Base-by-base conservation (phyloP, 768 basidiomycete species). In the Gloeophyllum trabeum region DNA sequence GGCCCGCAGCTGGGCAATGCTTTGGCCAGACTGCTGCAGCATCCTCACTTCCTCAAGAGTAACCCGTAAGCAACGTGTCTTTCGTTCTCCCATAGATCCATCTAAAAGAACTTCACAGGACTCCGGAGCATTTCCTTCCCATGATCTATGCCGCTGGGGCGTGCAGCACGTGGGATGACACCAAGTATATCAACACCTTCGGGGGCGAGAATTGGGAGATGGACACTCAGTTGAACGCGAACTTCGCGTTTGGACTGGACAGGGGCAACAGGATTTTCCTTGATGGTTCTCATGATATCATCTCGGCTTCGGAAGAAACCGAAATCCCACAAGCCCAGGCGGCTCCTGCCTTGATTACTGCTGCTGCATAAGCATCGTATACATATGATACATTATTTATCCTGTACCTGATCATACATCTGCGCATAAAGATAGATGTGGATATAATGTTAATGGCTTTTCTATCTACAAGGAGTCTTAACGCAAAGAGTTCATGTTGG, bases 131-230 rank as follows among this genome's bases (percentile, higher is more conserved):
- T 38, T 38, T 43, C 36, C 42, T 43, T 18, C 42, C 42, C 2
- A 38, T 43, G 42, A 24, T 43, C 35, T 43, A 37, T n/a, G 42
- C 24, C 23, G 42, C 42, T 4, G 42, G 42, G 10, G 42, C 30
- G 18, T 43, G 42, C 36, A 43, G 42, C 36, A 37, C 21, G 12
- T 43, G 42, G 42, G 42, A 43, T 13, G 42, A 43, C 36, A 35
- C 35, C 14, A 25, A 43, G n/a, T 35, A 43, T 24, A 16, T 14
- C 5, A 43, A 43, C 36, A 21, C 35, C 22, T 38, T 43, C 25
- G 42, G 42, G 1, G 42, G 42, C 12, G 42, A 43, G 42, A 43
- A 43, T 22, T 43, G 42, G 42, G 42, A 43, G 42, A 38, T 43
- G 42, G 42, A 43, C 42, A 43, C 42, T 5, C 42, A 43, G 36